Evolutionary conservation across 208 protist genomes (phyloP).

Genomic region (Trypanosoma conorhini): DNA sequence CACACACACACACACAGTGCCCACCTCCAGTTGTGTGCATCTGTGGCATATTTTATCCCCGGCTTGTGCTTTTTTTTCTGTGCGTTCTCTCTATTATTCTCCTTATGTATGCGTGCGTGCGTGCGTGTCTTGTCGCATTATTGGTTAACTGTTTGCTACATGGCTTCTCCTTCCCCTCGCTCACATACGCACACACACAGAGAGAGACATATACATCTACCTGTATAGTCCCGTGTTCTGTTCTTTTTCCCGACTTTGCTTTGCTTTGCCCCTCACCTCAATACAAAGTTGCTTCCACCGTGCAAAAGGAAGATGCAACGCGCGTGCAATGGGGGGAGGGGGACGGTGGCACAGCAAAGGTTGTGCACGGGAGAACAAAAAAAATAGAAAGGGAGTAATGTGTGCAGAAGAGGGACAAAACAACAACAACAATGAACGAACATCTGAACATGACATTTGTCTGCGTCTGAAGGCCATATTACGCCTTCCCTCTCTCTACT

Average conservation of each 20-base stretch:
- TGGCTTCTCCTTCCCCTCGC: not conserved
- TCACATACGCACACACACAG: too few relatives aligned
- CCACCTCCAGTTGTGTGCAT: not conserved
- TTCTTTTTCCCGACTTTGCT: not conserved
- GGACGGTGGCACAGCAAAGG: too few relatives aligned
- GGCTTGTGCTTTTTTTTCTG: not conserved
- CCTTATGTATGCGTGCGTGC: too few relatives aligned
- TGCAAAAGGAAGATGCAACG: too few relatives aligned
- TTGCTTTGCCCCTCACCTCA: not conserved
- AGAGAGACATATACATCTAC: slow-evolving; percentile 2
- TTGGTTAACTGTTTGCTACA: not conserved
- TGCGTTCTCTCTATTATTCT: not conserved
- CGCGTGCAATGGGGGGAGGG: too few relatives aligned
- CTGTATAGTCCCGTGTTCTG: not conserved
- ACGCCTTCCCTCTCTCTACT: not conserved
- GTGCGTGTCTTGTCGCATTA: too few relatives aligned
- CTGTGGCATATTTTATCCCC: not conserved
- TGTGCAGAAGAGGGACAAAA: slow-evolving; percentile 2
- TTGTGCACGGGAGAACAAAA: not conserved
- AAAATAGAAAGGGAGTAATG: not conserved
- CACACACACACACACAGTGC: not conserved
- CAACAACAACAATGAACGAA: slow-evolving; percentile 7
- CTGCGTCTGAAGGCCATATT: not conserved
- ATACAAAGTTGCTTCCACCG: too few relatives aligned
- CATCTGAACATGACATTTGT: not conserved